A percentile compares a stretch with the other conserved stretches of the same genome.
Conservation (phyloP, 2,329 filamentous ascomycete species). For the Sporothrix brasiliensis region DNA sequence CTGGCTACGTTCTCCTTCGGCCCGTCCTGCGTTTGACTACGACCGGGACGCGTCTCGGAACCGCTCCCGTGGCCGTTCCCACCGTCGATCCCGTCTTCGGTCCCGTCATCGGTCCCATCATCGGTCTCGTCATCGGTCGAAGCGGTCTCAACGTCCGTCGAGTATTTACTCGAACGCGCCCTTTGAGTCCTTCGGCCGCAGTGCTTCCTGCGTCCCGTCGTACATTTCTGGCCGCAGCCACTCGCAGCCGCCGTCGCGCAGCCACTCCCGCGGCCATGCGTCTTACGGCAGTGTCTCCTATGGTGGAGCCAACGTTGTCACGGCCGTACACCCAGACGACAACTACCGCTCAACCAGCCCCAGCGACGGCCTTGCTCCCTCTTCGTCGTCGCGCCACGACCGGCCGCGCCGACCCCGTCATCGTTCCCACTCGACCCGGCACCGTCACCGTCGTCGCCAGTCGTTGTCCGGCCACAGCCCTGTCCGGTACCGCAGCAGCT, state of each 20-base stretch:
- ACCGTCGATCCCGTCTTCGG: neutral
- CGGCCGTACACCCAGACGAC: conserved; percentile 6
- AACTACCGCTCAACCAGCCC: neutral
- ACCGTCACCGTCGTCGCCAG: neutral
- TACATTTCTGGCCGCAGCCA: neutral
- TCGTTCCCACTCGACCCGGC: neutral
- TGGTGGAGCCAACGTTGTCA: neutral
- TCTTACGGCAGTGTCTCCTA: neutral
- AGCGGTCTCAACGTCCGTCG: neutral
- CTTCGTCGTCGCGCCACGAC: neutral
- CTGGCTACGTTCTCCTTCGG: neutral
- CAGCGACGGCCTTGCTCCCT: neutral
- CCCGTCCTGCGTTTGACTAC: neutral
- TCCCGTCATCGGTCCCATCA: neutral
- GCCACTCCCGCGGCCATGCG: neutral
- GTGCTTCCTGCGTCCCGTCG: neutral
- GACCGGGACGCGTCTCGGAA: neutral
- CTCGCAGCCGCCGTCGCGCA: neutral
- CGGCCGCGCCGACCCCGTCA: neutral
- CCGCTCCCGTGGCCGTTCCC: neutral
- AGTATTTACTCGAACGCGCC: neutral
- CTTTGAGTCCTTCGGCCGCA: neutral
- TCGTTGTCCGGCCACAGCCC: neutral
- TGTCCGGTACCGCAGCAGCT: neutral
- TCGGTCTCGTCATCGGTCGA: too few relatives aligned